Percentiles rank a stretch among this genome's conserved stretches.
Conservation (phyloP, 495 filamentous ascomycete species). For the Xylaria sp. region DNA sequence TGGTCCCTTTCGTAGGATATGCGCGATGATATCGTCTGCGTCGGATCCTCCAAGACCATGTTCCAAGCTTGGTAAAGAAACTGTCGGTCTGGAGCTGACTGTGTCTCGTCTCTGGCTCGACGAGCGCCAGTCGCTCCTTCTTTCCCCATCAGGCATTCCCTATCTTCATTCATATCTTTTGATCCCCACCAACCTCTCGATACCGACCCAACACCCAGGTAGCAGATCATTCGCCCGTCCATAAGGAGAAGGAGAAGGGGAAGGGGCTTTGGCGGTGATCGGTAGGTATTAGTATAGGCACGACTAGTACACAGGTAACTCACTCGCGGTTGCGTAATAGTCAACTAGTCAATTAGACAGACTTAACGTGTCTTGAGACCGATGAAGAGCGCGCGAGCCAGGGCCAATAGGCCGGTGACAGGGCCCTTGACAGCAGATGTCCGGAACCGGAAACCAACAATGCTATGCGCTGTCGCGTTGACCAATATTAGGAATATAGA, state of each 20-base stretch:
- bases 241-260: neutral
- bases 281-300: neutral
- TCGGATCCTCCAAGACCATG: conserved; percentile 23
- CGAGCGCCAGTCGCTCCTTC: neutral
- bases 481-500: neutral
- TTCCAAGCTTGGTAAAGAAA: conserved; percentile 22
- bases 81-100: conserved; percentile 28
- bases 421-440: neutral
- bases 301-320: neutral
- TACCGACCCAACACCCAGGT: too few relatives aligned
- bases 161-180: conserved; percentile 21
- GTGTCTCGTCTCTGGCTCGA: conserved; percentile 25
- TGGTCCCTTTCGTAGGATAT: conserved; percentile 16
- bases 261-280: conserved; percentile 3
- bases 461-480: neutral
- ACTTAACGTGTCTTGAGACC: neutral
- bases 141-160: conserved; percentile 23
- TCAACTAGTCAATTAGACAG: too few relatives aligned
- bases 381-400: conserved; percentile 1
- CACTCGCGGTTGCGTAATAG: conserved; percentile 6
- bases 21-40: conserved; percentile 22
- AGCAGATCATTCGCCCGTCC: neutral
- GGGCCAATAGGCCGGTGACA: conserved; percentile 24
- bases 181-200: conserved; percentile 3
- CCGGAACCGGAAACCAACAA: conserved; percentile 22